Conservation (phyloP, 345 rosid species). For the Gossypium sturtianum region DNA sequence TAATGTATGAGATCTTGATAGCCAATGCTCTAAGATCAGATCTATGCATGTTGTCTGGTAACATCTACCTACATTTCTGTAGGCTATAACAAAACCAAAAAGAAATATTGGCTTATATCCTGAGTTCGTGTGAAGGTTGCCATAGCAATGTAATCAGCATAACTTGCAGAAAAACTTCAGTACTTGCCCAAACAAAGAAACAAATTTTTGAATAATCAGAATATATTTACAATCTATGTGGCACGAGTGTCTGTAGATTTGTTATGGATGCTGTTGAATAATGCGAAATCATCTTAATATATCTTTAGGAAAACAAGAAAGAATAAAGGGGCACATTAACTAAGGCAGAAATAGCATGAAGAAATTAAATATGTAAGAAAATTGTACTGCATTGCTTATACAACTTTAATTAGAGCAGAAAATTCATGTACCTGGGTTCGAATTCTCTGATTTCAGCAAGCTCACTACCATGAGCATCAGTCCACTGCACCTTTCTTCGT, state of each 20-base stretch:
- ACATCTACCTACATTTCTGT: background rate
- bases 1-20: background rate
- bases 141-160: background rate
- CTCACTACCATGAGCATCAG: conserved; percentile 83
- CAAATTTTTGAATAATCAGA: background rate
- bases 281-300: background rate
- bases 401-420: conserved; percentile 3
- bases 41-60: background rate
- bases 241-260: no score
- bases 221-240: background rate
- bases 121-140: background rate
- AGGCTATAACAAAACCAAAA: background rate
- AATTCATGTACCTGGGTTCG: conserved; percentile 73
- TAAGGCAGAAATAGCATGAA: conserved; percentile 2
- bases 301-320: background rate
- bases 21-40: conserved; percentile 3
- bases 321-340: background rate
- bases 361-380: background rate
- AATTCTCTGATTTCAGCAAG: conserved; percentile 86
- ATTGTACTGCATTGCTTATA: background rate
- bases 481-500: conserved; percentile 89
- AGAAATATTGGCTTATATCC: background rate
- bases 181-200: background rate
- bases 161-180: background rate
- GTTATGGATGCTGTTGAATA: no score